These are phyloP conservation scores for Rhizoclosmatium sp. DNA, from an alignment of 192 early-diverging fungal genomes.

Conservation along the genomic window DNA sequence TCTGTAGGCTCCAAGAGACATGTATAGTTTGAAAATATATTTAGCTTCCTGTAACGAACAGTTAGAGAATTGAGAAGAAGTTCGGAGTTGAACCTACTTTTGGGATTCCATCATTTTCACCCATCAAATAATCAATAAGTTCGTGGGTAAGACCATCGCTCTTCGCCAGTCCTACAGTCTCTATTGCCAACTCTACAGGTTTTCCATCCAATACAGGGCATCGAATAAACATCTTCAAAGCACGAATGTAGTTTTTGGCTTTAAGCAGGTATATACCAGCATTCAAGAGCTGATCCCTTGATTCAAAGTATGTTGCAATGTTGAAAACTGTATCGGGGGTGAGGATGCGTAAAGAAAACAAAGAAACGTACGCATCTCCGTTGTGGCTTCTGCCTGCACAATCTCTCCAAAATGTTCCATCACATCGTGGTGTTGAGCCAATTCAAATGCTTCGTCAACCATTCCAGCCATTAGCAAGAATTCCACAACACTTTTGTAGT, in stretches of 20 bases:
- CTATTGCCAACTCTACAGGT: slow-evolving; percentile 59
- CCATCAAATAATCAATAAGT: slow-evolving; percentile 67
- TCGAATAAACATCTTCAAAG: slow-evolving; percentile 56
- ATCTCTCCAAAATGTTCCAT: slow-evolving; percentile 63
- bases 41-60: slow-evolving; percentile 56
- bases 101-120: slow-evolving; percentile 62
- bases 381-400: slow-evolving; percentile 54
- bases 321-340: slow-evolving; percentile 41
- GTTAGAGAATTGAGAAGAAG: not conserved
- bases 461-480: slow-evolving; percentile 66
- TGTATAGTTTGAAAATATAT: slow-evolving; percentile 69
- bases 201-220: slow-evolving; percentile 40
- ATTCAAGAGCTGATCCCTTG: slow-evolving; percentile 45
- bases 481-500: slow-evolving; percentile 63
- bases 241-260: slow-evolving; percentile 53
- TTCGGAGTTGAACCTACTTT: slow-evolving; percentile 45
- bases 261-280: slow-evolving; percentile 60
- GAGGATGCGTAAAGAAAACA: not conserved
- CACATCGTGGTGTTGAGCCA: slow-evolving; percentile 62
- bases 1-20: slow-evolving; percentile 60
- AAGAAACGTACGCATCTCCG: slow-evolving; percentile 39
- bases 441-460: slow-evolving; percentile 63
- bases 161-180: slow-evolving; percentile 62
- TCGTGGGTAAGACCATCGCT: slow-evolving; percentile 61
- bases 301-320: slow-evolving; percentile 60